Base-by-base conservation (phyloP, 2,329 filamentous ascomycete species). In the Aspergillus jensenii region DNA sequence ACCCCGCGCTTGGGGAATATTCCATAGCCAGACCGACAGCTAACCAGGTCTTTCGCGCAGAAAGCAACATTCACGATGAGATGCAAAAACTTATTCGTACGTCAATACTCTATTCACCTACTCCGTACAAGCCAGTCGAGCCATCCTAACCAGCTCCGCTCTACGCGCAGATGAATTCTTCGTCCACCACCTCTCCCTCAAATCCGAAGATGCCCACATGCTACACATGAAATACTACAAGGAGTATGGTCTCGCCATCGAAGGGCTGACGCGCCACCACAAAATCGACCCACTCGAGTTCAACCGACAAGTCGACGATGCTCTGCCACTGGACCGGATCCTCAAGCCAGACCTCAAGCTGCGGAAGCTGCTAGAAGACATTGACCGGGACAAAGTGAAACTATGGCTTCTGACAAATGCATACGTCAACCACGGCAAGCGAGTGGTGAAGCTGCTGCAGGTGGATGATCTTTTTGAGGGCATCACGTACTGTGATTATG, bases 381-480 rank as follows among this genome's bases (percentile, higher is more conserved):
- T 99, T 54, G 93, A 99, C 75, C 88, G 76, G 59, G 84, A 79
- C 68, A 96, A 96, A 72, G 90, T 97, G 62, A 91, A 87, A 62
- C 79, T 92, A 31, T 99, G 96, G 95, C 85, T 99, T 2, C 89
- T 99, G 68, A 99, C 96, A 2, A 99, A 99, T 70, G 95, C 96
- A 21, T 97, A 99, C 69, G 80, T 96, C 63, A 98, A 82, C 35
- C 95, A 99, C 69, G 95, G 87, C 33, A 87, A 85, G 69, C 80
- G 92, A 43, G 95, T 99, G 0, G 86, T 97, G 12, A 86, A 83
- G 59, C 79, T 99, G 19, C 81, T 99, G 2, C 87, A 84, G 2
- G 81, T 99, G 23, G 92, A 96, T 2, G 91, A 96, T 71, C 78
- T 93, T 25, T 99, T 99, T 70, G 93, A 98, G 62, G 95, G 95